These are phyloP conservation scores for Septoria linicola DNA, from an alignment of 2,329 filamentous ascomycete species.

Conservation along the genomic window DNA sequence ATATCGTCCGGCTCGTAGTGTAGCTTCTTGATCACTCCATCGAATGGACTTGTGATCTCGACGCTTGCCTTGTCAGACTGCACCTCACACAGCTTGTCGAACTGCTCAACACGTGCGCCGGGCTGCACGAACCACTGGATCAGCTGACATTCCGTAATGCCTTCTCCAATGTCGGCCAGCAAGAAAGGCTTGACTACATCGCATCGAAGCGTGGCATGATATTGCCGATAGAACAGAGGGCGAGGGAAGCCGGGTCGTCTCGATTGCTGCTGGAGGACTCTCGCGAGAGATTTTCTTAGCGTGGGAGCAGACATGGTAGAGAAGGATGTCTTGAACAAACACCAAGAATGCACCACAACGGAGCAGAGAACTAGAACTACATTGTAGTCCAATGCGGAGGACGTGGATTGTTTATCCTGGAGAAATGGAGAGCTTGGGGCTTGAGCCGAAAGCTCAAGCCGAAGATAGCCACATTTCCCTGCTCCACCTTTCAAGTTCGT, in stretches of 20 bases:
- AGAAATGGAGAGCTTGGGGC: not conserved
- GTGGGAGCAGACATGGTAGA: slow-evolving; percentile 5
- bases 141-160: slow-evolving; percentile 96
- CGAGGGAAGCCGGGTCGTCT: slow-evolving; percentile 18
- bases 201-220: slow-evolving; percentile 32
- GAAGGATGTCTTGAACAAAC: too few species aligned
- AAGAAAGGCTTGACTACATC: slow-evolving; percentile 72
- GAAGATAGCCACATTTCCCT: slow-evolving; percentile 3
- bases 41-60: slow-evolving; percentile 91
- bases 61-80: slow-evolving; percentile 85
- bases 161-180: slow-evolving; percentile 84
- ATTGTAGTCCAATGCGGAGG: slow-evolving; percentile 1
- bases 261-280: slow-evolving; percentile 14
- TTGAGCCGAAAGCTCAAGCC: slow-evolving; percentile 11
- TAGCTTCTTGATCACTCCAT: slow-evolving; percentile 92
- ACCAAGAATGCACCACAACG: not conserved
- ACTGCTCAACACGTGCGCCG: slow-evolving; percentile 92
- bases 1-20: slow-evolving; percentile 96
- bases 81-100: slow-evolving; percentile 95
- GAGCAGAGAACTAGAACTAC: not conserved
- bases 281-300: slow-evolving; percentile 9
- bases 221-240: slow-evolving; percentile 27
- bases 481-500: too few species aligned
- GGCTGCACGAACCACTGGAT: slow-evolving; percentile 99
- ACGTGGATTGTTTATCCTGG: slow-evolving; percentile 1